These are phyloP conservation scores for Aleurites moluccanus DNA, from an alignment of 441 rosid genomes.

Conservation along the genomic window DNA sequence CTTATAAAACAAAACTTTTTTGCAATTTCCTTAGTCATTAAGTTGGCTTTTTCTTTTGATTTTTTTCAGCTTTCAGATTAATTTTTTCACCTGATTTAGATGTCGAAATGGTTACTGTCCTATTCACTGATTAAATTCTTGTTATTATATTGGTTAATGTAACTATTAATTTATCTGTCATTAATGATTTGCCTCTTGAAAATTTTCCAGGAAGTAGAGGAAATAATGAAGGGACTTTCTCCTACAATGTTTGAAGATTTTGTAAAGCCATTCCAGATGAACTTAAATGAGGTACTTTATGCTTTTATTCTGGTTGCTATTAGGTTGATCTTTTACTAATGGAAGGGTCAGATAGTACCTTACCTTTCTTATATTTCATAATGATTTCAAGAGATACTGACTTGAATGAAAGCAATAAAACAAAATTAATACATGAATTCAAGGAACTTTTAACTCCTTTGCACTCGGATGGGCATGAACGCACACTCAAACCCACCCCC, in stretches of 20 bases:
- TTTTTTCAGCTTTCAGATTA: not conserved
- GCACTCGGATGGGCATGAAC: not conserved
- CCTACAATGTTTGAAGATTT: constrained; percentile 85
- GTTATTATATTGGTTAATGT: not conserved
- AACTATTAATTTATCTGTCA: not conserved
- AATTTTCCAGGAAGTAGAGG: constrained; percentile 71
- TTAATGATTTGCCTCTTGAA: not conserved
- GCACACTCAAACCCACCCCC: not conserved
- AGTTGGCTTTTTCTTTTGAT: not conserved
- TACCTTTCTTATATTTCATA: not conserved
- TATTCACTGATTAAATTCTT: not conserved
- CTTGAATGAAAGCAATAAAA: not conserved
- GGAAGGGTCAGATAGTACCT: not conserved
- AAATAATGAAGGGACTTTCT: constrained; percentile 61
- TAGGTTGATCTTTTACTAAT: not conserved
- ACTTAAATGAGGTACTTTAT: constrained; percentile 65
- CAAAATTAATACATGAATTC: not conserved
- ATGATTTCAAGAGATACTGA: not conserved
- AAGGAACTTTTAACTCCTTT: not conserved
- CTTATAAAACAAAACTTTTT: not conserved
- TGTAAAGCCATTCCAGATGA: constrained; percentile 79
- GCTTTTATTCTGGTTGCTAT: not conserved
- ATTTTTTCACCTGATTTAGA: not conserved
- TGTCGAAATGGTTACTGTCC: not conserved
- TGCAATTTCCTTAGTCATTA: not conserved